Evolutionary conservation across 208 protist species (phyloP), one percentile per base, ranked within the genome.

Genomic region (Endotrypanum monterogeii): DNA sequence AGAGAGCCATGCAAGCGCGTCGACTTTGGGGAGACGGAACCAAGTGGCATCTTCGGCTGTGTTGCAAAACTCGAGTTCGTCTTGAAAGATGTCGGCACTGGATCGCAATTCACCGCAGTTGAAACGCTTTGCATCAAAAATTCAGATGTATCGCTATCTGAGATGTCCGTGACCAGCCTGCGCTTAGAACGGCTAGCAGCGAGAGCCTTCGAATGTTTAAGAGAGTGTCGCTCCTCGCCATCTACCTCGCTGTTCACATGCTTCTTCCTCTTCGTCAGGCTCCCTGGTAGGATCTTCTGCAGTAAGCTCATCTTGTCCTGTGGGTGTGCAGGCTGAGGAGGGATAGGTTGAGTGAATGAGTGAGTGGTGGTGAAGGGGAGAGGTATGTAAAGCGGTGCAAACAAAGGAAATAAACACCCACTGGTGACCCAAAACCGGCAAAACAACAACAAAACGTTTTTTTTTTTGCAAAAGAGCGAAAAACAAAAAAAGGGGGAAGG

Each of bases 61-160:
- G 48, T 76, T 0, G 70, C 69, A 37, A 80, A 72, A 66, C 76
- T 76, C 35, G 76, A 18, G 39, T 72, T 76, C 0, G 70, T 80
- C 74, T 84, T 82, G 71, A 88, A 88, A 18, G 79, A 83, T 0
- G 54, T 69, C 1, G 83, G 83, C 39, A 88, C 77, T 16, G 83
- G 83, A 37, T 88, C 83, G 41, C 76, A 74, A 61, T 74, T 79
- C n/a, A 88, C 23, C 25, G 74, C 83, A 32, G 56, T 63, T 54
- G 72, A 82, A 7, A 82, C 60, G 62, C 69, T 83, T 28, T 30
- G 56, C 25, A 37, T 32, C 23, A 78, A 58, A 0, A 58, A 14
- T 14, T 20, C 68, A n/a, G 3, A 35, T 7, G 23, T 28, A 46
- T 83, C 58, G 1, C 76, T 74, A 16, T 72, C 73, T 20, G 73